Evolutionary conservation across 768 basidiomycete genomes (phyloP).

Genomic region (Leccinum subgranulosum): DNA sequence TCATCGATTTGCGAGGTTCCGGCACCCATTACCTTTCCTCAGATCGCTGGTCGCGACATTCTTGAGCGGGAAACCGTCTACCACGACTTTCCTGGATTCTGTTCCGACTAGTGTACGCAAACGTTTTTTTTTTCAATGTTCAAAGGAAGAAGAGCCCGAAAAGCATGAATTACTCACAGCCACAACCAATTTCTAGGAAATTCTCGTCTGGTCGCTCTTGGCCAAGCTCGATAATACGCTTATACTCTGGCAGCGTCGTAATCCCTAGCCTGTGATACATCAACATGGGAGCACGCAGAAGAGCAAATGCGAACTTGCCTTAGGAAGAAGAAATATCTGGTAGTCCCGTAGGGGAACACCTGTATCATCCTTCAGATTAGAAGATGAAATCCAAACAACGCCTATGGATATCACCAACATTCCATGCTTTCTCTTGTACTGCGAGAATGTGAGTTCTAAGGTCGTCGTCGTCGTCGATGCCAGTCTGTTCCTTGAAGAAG

Average conservation of each 20-base stretch:
- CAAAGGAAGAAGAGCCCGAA: background rate
- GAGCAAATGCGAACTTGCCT: background rate
- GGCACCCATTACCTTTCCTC: background rate
- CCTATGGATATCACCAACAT: background rate
- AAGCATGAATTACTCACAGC: background rate
- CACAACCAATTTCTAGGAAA: background rate
- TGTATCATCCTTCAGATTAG: background rate
- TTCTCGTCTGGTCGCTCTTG: background rate
- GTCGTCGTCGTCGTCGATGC: background rate
- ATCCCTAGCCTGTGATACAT: background rate
- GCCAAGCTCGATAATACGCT: background rate
- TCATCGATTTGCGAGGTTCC: background rate
- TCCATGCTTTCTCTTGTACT: background rate
- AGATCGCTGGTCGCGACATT: background rate
- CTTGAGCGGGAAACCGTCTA: background rate
- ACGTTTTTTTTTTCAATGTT: background rate
- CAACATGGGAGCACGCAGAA: background rate
- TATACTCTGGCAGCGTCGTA: background rate
- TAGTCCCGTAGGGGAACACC: background rate
- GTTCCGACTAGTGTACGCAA: background rate
- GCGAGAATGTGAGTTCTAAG: background rate
- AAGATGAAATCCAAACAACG: background rate
- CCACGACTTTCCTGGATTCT: background rate
- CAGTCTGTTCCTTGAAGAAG: background rate
- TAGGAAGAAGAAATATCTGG: background rate